phyloP scores from a whole-genome alignment of 441 rosid species.

The Erysimum pusillum region DNA sequence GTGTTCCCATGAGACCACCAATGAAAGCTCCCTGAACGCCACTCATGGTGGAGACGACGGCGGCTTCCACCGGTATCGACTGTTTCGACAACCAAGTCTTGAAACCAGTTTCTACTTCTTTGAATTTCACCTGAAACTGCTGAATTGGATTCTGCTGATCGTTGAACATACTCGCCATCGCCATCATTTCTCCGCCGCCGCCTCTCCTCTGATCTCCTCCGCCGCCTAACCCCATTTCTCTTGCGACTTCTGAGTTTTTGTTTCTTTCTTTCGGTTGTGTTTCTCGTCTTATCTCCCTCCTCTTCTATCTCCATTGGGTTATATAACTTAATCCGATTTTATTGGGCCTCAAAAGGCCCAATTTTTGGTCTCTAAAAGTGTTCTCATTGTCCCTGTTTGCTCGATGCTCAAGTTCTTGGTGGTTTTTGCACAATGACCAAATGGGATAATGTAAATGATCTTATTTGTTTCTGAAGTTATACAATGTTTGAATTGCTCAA shows the following conservation, averaged over 20 bases:
- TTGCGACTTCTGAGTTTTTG: background rate
- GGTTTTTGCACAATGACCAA: too few relatives aligned
- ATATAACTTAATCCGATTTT: background rate
- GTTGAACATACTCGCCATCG: slow-evolving; percentile 49
- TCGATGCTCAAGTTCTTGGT: too few relatives aligned
- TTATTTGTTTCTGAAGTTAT: background rate
- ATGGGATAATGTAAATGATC: background rate
- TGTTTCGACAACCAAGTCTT: slow-evolving; percentile 86
- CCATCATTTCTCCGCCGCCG: slow-evolving; percentile 48
- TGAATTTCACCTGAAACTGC: slow-evolving; percentile 62
- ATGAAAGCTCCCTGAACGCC: slow-evolving; percentile 85
- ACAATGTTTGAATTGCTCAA: background rate
- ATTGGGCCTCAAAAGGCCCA: slow-evolving; percentile 27
- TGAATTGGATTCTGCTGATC: slow-evolving; percentile 66
- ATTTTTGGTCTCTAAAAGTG: too few relatives aligned
- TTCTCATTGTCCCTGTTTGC: too few relatives aligned
- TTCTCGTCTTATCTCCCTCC: slow-evolving; percentile 39
- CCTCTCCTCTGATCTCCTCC: slow-evolving; percentile 35
- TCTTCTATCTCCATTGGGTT: slow-evolving; percentile 19
- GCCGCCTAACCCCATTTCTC: slow-evolving; percentile 51
- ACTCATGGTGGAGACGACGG: slow-evolving; percentile 79
- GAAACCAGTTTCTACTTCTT: slow-evolving; percentile 70
- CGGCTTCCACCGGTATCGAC: slow-evolving; percentile 81
- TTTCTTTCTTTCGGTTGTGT: background rate
- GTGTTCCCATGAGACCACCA: slow-evolving; percentile 84